Conservation (phyloP, 352 stramenopile genomes). For the Globisporangium acanthophoron region DNA sequence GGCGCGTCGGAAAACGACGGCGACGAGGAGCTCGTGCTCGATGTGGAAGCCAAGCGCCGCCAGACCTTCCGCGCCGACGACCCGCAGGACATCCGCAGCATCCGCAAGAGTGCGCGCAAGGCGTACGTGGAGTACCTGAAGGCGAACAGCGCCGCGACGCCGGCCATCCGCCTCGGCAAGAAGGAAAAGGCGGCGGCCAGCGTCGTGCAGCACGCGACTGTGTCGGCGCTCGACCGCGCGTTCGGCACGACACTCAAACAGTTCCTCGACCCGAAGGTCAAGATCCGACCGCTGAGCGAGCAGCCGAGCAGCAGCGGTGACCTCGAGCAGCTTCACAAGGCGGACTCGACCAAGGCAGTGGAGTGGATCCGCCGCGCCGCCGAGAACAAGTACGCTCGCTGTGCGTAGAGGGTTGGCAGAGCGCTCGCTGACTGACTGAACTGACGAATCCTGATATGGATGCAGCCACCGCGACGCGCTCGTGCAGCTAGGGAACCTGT, state of each 20-base stretch:
- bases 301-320: constrained; percentile 18
- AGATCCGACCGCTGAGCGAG: constrained; percentile 40
- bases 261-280: constrained; percentile 52
- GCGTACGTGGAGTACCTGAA: constrained; percentile 73
- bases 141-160: constrained; percentile 24
- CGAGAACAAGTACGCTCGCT: constrained; percentile 35
- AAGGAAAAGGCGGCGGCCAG: constrained; percentile 14
- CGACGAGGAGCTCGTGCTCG: constrained; percentile 40
- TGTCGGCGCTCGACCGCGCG: constrained; percentile 50
- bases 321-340: constrained; percentile 17
- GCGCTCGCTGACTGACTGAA: background rate
- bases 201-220: constrained; percentile 59
- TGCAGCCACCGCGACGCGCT: constrained; percentile 63
- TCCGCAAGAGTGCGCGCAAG: constrained; percentile 70
- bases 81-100: constrained; percentile 59
- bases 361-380: constrained; percentile 79
- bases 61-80: constrained; percentile 35
- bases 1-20: constrained; percentile 11
- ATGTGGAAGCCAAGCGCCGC: constrained; percentile 70
- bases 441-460: background rate
- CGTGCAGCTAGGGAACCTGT: constrained; percentile 79
- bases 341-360: constrained; percentile 61
- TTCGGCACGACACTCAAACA: constrained; percentile 71
- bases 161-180: constrained; percentile 14
- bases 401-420: background rate